Conservation (phyloP, 73 alveolate species). For the Tetrahymena thermophila region DNA sequence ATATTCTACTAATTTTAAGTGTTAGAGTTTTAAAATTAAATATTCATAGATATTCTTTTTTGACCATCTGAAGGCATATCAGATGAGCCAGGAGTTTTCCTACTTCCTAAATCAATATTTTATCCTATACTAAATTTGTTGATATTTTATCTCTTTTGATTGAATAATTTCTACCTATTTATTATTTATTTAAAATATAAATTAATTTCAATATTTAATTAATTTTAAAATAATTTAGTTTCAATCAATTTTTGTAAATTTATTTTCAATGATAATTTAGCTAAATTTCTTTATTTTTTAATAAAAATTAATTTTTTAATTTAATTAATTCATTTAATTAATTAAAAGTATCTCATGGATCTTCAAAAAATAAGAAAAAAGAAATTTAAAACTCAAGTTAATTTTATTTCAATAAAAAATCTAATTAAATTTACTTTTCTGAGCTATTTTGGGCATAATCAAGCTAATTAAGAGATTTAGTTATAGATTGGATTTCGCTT, state of each 20-base stretch:
- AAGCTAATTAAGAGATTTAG: neutral
- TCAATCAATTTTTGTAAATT: too few species aligned
- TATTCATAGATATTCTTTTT: slow-evolving; percentile 36
- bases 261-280: too few species aligned
- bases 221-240: too few species aligned
- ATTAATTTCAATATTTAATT: too few species aligned
- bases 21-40: slow-evolving; percentile 42
- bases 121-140: slow-evolving; percentile 2
- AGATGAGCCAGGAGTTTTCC: slow-evolving; percentile 28
- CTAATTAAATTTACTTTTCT: neutral
- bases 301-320: neutral
- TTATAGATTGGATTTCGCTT: neutral
- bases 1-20: slow-evolving; percentile 2
- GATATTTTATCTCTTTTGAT: slow-evolving; percentile 15
- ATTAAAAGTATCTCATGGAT: too few species aligned
- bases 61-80: slow-evolving; percentile 21
- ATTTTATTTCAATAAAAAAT: too few species aligned
- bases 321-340: too few species aligned
- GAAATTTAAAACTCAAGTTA: too few species aligned
- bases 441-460: neutral
- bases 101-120: slow-evolving; percentile 9
- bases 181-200: neutral
- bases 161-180: slow-evolving; percentile 4
- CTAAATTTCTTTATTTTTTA: slow-evolving; percentile 3
- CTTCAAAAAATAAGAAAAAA: too few species aligned